Conservation (phyloP, 345 rosid species). For the Gossypium arboreum region DNA sequence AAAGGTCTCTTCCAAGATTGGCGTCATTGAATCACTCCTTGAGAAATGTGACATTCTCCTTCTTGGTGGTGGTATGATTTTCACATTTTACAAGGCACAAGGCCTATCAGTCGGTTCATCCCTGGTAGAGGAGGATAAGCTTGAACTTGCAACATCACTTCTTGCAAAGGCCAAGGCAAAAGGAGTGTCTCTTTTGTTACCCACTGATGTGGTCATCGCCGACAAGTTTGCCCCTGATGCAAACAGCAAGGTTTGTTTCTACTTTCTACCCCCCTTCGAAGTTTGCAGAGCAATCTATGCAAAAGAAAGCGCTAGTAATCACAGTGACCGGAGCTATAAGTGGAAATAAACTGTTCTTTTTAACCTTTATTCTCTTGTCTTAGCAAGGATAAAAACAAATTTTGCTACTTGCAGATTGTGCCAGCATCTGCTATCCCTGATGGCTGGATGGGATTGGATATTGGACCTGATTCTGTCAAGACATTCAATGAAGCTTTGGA, state of each 20-base stretch:
- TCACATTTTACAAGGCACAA: constrained; percentile 82
- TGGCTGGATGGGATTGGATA: constrained; percentile 97
- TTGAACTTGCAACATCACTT: constrained; percentile 69
- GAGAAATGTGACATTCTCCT: constrained; percentile 63
- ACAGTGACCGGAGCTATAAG: not conserved
- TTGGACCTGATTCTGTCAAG: constrained; percentile 75
- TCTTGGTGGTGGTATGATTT: constrained; percentile 95
- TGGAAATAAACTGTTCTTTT: not conserved
- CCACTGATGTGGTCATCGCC: constrained; percentile 78
- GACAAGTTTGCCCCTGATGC: constrained; percentile 93
- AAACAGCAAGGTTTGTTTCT: constrained; percentile 66
- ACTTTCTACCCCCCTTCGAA: constrained; percentile 2
- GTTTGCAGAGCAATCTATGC: constrained; percentile 1
- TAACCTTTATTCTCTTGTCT: not conserved
- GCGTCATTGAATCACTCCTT: constrained; percentile 87
- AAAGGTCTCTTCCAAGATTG: constrained; percentile 92
- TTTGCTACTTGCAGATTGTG: constrained; percentile 49
- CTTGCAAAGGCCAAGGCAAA: constrained; percentile 76
- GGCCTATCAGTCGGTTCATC: constrained; percentile 79
- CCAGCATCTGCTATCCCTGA: constrained; percentile 76
- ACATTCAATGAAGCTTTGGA: constrained; percentile 72
- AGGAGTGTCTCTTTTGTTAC: constrained; percentile 74
- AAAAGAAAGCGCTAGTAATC: not conserved
- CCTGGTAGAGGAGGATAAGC: constrained; percentile 81
- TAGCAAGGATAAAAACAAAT: not conserved